A percentile compares a stretch with the other conserved stretches of the same genome.
Evolutionary conservation across 345 rosid species (phyloP).

Genomic region (Orychophragmus violaceus): DNA sequence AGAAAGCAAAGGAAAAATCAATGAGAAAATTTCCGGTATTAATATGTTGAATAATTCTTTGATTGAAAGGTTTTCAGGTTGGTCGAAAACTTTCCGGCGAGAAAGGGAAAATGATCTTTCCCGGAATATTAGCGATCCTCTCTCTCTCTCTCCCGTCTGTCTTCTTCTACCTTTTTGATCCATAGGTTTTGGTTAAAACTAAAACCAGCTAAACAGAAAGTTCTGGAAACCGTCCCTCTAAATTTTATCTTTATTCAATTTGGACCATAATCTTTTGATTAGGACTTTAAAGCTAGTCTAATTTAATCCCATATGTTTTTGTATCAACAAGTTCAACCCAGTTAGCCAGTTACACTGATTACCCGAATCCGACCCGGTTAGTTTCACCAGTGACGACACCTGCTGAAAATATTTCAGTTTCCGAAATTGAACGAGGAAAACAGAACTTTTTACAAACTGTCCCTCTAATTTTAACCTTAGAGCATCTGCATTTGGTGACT

Average conservation of each 20-base stretch:
- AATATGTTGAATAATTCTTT: constrained; percentile 21
- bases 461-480: too few species aligned
- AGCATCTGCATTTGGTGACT: too few species aligned
- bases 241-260: neutral
- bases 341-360: neutral
- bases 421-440: too few species aligned
- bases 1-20: neutral
- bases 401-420: too few species aligned
- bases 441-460: too few species aligned
- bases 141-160: constrained; percentile 10
- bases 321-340: neutral
- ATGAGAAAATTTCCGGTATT: neutral
- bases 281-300: too few species aligned
- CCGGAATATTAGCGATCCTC: constrained; percentile 17
- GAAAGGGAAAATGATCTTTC: constrained; percentile 14
- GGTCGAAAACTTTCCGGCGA: constrained; percentile 12
- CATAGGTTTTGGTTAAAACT: constrained; percentile 17
- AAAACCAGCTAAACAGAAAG: neutral
- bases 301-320: neutral
- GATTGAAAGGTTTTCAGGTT: constrained; percentile 6
- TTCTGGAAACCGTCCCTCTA: constrained; percentile 5
- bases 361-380: neutral
- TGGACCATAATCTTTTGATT: too few species aligned
- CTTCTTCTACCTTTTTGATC: constrained; percentile 29
- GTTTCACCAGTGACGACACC: too few species aligned